phyloP scores from a whole-genome alignment of 345 rosid genomes.

The Salix udensis region DNA sequence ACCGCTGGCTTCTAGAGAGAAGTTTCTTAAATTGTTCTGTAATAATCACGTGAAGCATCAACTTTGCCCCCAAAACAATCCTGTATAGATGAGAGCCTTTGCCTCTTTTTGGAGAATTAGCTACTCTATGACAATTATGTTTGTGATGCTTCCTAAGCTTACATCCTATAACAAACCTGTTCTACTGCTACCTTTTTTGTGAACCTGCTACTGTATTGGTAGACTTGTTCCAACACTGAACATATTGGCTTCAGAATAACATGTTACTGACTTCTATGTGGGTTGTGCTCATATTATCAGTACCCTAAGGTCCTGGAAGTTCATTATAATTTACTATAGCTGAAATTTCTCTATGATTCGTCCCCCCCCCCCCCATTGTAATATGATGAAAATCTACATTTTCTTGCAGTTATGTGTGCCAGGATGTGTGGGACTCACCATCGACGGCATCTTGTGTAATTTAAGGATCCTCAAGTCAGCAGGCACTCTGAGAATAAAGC shows the following conservation, averaged over 20 bases:
- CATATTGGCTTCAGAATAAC: background rate
- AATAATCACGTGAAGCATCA: no score
- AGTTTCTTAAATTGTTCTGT: no score
- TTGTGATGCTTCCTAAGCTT: no score
- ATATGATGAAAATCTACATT: background rate
- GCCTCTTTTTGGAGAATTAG: no score
- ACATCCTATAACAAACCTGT: no score
- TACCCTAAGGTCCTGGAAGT: background rate
- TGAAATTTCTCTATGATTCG: background rate
- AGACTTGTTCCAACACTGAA: background rate
- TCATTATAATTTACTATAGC: background rate
- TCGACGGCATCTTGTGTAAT: conserved; percentile 7
- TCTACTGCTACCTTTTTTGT: no score
- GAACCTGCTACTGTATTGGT: background rate
- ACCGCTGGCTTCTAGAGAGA: background rate
- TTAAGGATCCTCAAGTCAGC: conserved; percentile 21
- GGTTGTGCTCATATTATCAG: background rate
- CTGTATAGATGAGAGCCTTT: no score
- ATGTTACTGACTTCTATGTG: background rate
- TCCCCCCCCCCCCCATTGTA: background rate
- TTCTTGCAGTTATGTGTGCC: conserved; percentile 22
- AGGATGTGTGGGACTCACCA: conserved; percentile 13
- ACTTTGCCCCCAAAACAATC: no score
- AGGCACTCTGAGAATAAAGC: conserved; percentile 16
- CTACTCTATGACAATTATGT: no score